Evolutionary conservation across 179 eudicot species (phyloP).

Genomic region (Heliamphora pulchella): DNA sequence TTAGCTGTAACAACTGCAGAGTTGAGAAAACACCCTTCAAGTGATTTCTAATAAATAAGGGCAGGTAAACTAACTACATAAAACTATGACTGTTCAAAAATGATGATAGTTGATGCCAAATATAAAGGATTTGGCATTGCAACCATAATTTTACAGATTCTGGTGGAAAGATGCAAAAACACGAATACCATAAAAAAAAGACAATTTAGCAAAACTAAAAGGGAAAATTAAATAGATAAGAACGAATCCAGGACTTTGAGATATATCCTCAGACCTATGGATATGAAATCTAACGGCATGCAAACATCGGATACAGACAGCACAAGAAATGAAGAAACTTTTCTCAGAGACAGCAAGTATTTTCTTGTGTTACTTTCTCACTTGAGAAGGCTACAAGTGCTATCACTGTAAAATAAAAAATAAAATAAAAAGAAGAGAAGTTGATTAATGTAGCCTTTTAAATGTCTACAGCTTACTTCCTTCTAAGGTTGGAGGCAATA

Average conservation of each 20-base stretch:
- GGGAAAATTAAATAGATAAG: background rate
- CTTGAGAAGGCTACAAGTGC: background rate
- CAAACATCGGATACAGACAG: background rate
- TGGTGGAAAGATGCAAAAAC: background rate
- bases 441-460: background rate
- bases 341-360: background rate
- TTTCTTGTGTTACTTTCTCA: background rate
- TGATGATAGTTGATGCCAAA: background rate
- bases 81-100: background rate
- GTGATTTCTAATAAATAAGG: constrained; percentile 13
- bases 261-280: background rate
- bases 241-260: background rate
- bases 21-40: background rate
- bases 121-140: background rate
- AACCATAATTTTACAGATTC: background rate
- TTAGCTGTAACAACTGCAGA: constrained; percentile 25
- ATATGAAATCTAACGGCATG: background rate
- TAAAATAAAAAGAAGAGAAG: background rate
- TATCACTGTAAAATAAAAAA: background rate
- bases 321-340: background rate
- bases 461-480: background rate
- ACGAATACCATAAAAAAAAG: background rate
- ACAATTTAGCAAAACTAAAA: background rate
- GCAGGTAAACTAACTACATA: background rate
- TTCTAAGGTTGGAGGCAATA: background rate